Percentiles rank a stretch among this genome's conserved stretches.
Conservation (phyloP, 2,329 filamentous ascomycete species). For the Microascus cirrosus region DNA sequence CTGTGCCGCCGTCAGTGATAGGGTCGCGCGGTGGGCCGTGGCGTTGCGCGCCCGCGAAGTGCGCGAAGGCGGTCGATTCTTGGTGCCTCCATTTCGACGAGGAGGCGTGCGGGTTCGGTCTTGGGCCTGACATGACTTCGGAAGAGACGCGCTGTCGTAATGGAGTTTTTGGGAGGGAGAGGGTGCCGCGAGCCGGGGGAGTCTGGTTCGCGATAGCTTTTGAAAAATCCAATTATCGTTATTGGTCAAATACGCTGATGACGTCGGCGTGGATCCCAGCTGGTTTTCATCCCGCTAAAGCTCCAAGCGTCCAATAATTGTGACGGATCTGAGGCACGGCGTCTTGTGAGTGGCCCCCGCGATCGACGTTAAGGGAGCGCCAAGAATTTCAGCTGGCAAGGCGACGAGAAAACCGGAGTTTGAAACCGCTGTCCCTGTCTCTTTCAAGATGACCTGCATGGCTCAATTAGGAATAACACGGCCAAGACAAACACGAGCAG, state of each 20-base stretch:
- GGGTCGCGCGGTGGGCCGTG: slow-evolving; percentile 22
- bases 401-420: no score
- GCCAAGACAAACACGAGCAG: no score
- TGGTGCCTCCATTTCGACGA: slow-evolving; percentile 51
- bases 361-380: no score
- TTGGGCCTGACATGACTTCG: background rate
- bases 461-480: no score
- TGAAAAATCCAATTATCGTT: background rate
- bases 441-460: no score
- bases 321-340: no score
- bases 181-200: background rate
- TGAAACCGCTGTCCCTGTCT: no score
- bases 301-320: no score
- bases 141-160: background rate
- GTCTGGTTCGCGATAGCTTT: background rate
- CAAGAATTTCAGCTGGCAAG: no score
- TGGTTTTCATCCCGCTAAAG: no score
- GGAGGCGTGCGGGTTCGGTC: slow-evolving; percentile 35
- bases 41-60: slow-evolving; percentile 23
- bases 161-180: background rate
- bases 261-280: background rate
- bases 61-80: slow-evolving; percentile 45
- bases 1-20: slow-evolving; percentile 29
- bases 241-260: background rate
- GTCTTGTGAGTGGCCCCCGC: no score